Base-by-base conservation (phyloP, 1,284 basidiomycete genomes). In the Cryptococcus sp. region DNA sequence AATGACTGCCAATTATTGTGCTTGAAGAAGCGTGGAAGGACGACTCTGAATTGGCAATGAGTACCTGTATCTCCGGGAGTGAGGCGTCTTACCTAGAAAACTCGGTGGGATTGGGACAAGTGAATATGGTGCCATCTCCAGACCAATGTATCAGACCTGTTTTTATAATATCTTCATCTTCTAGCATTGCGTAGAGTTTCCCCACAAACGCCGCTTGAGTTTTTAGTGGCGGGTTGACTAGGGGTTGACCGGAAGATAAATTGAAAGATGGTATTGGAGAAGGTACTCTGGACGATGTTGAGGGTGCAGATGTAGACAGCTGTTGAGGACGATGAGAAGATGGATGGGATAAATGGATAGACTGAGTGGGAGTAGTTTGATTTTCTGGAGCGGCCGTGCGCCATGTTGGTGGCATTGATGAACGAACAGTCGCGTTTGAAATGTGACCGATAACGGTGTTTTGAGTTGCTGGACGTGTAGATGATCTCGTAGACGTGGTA, bases 1-100 rank as follows among this genome's bases (percentile, higher is more conserved):
- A 80, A 79, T 5, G 70, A 74, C 53, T 78, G 74, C 67, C 77
- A 79, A 56, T 80, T 79, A 58, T 74, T 75, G 56, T 79, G 78
- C 62, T 78, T 78, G 75, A 78, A 79, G 56, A 70, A 78, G 42
- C 76, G 72, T 0, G 78, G 78, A 3, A 79, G 61, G 5, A 77
- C 68, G 5, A 64, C 59, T 53, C 76, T 76, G 59, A 38, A 6
- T 36, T 43, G 35, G 4, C 13, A 51, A 37, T 44, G 6, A 10
- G 30, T 10, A 23, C 5, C n/a, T 15, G 32, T 5, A 37, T 32
- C 10, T 41, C 3, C 5, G 11, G 23, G 8, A 15, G 10, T 38
- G 42, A 34, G 33, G 23, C 5, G 5, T 76, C 74, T 51, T 51
- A 71, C 68, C 69, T 74, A 2, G 78, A 66, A 53, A 80, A 79